These are phyloP conservation scores for Kalanchoe fedtschenkoi DNA, from an alignment of 164 flowering plant species.

Conservation along the genomic window DNA sequence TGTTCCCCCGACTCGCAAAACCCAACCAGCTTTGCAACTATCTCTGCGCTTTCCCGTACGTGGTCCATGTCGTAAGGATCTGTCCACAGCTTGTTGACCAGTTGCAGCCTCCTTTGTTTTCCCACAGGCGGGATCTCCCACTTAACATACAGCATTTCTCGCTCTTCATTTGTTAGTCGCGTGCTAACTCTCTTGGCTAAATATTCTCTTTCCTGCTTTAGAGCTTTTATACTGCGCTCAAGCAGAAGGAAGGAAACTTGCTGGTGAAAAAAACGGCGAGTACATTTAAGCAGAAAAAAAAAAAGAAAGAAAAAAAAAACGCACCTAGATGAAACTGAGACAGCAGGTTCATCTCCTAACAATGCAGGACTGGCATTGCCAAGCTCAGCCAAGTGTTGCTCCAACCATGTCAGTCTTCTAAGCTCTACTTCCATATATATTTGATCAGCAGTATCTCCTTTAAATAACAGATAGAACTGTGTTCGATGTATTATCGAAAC, in stretches of 20 bases:
- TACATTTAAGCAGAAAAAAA: too few relatives aligned
- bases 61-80: slow-evolving; percentile 65
- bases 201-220: slow-evolving; percentile 72
- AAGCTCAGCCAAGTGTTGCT: slow-evolving; percentile 66
- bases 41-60: slow-evolving; percentile 62
- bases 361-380: slow-evolving; percentile 88
- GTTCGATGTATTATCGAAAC: slow-evolving; percentile 73
- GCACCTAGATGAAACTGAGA: slow-evolving; percentile 67
- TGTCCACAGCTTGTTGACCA: slow-evolving; percentile 73
- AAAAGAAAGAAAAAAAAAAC: not conserved
- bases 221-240: slow-evolving; percentile 50
- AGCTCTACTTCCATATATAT: slow-evolving; percentile 83
- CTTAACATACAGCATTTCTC: slow-evolving; percentile 52
- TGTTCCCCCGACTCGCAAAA: slow-evolving; percentile 65
- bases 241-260: not conserved
- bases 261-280: too few relatives aligned
- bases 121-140: slow-evolving; percentile 79
- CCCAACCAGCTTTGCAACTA: slow-evolving; percentile 74
- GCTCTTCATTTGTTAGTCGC: slow-evolving; percentile 49
- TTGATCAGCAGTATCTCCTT: slow-evolving; percentile 67
- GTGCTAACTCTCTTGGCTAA: slow-evolving; percentile 61
- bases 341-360: slow-evolving; percentile 72
- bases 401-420: slow-evolving; percentile 69
- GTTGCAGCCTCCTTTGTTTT: slow-evolving; percentile 61
- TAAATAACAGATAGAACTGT: slow-evolving; percentile 65